These are phyloP conservation scores for Arctium minus DNA, from an alignment of 129 eudicot genomes.

Conservation along the genomic window DNA sequence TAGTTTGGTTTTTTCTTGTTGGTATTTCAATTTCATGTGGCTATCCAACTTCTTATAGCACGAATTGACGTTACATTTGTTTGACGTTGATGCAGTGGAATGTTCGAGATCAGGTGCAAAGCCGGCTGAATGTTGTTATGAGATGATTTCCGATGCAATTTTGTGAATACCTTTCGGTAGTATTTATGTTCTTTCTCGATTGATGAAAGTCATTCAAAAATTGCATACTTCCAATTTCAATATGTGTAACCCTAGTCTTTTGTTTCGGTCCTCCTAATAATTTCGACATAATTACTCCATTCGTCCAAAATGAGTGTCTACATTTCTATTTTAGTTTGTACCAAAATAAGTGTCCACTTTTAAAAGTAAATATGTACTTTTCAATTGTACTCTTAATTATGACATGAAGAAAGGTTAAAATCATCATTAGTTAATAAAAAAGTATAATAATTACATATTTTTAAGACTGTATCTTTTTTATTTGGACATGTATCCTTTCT, in stretches of 20 bases:
- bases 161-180: slow-evolving; percentile 18
- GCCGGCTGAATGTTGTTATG: slow-evolving; percentile 66
- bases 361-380: not conserved
- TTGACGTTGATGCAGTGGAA: slow-evolving; percentile 59
- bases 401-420: not conserved
- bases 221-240: not conserved
- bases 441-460: not conserved
- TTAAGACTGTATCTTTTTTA: too few relatives aligned
- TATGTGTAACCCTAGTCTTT: slow-evolving; percentile 15
- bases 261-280: not conserved
- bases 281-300: not conserved
- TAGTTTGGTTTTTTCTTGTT: not conserved
- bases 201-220: slow-evolving; percentile 8
- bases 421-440: too few relatives aligned
- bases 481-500: not conserved
- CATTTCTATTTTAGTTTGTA: not conserved
- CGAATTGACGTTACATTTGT: not conserved
- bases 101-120: slow-evolving; percentile 79
- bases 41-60: not conserved
- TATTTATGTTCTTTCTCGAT: not conserved
- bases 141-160: slow-evolving; percentile 42
- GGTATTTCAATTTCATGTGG: not conserved
- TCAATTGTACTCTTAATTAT: not conserved
- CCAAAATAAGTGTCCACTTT: not conserved
- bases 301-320: not conserved